These are phyloP conservation scores for Glaciozyma antarctica DNA, from an alignment of 768 basidiomycete genomes.

Conservation along the genomic window DNA sequence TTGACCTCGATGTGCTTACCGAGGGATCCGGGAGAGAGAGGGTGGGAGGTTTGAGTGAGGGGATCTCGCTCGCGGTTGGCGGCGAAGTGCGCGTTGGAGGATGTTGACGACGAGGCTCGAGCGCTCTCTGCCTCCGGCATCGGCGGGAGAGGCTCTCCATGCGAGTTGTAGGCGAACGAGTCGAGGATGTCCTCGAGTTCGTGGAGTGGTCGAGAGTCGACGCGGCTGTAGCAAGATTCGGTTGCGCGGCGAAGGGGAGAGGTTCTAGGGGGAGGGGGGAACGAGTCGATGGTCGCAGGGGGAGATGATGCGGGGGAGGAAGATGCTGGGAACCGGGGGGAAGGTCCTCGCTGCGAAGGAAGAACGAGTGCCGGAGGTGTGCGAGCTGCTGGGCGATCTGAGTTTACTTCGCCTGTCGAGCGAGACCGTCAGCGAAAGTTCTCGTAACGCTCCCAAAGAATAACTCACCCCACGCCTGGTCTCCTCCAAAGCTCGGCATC, in stretches of 20 bases:
- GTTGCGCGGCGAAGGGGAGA: not conserved
- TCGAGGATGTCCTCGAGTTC: constrained; percentile 23
- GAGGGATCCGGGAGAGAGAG: not conserved
- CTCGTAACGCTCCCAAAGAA: not conserved
- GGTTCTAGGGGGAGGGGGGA: constrained; percentile 1
- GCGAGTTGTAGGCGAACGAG: constrained; percentile 7
- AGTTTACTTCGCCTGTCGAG: not conserved
- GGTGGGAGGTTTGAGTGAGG: not conserved
- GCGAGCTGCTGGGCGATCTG: not conserved
- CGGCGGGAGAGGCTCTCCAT: not conserved
- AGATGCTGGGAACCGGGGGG: not conserved
- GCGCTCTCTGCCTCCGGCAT: constrained; percentile 4
- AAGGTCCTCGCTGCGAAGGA: constrained; percentile 5
- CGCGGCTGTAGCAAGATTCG: not conserved
- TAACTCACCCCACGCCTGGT: constrained; percentile 5
- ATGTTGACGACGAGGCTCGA: not conserved
- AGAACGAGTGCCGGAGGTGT: constrained; percentile 2
- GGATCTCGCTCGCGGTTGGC: not conserved
- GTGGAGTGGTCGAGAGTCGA: constrained; percentile 26
- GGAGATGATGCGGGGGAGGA: not conserved
- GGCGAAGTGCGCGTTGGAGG: not conserved
- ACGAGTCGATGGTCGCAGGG: not conserved
- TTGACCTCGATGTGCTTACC: not conserved
- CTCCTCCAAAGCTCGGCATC: too few relatives aligned
- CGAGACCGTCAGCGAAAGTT: not conserved